Conservation (phyloP, 1,139 yeast genomes). For the Hemisphaericaspora subhashii region DNA sequence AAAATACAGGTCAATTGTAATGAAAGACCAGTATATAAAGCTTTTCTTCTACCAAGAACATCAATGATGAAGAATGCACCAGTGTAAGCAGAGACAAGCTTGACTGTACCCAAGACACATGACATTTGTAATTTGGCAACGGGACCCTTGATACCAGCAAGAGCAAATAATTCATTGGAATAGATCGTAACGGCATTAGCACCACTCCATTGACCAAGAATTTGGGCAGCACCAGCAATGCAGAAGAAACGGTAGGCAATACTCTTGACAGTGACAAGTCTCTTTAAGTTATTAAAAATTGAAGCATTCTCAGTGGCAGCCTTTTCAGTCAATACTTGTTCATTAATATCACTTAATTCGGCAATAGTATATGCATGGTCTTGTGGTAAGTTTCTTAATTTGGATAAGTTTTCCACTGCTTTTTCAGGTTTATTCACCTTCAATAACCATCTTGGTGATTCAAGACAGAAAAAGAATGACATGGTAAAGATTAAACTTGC, state of each 20-base stretch:
- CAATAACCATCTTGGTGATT: slow-evolving; percentile 49
- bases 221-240: slow-evolving; percentile 44
- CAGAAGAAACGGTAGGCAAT: slow-evolving; percentile 46
- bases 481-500: slow-evolving; percentile 42
- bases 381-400: slow-evolving; percentile 48
- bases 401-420: slow-evolving; percentile 39
- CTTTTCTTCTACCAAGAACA: slow-evolving; percentile 44
- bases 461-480: slow-evolving; percentile 38
- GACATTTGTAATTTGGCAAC: slow-evolving; percentile 44
- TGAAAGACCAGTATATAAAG: slow-evolving; percentile 40
- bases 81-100: slow-evolving; percentile 43
- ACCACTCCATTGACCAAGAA: slow-evolving; percentile 64
- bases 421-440: slow-evolving; percentile 35
- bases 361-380: slow-evolving; percentile 54
- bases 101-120: slow-evolving; percentile 49
- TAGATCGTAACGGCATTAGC: slow-evolving; percentile 64
- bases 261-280: slow-evolving; percentile 35
- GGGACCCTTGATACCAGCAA: slow-evolving; percentile 43
- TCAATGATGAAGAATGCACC: slow-evolving; percentile 50
- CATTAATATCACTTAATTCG: slow-evolving; percentile 53
- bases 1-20: slow-evolving; percentile 31
- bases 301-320: slow-evolving; percentile 32
- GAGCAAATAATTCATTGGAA: slow-evolving; percentile 54
- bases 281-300: slow-evolving; percentile 25
- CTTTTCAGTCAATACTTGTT: slow-evolving; percentile 40